These are phyloP conservation scores for Lunularia cruciata DNA, from an alignment of 225 moss, liverwort and hornwort genomes.

Conservation along the genomic window DNA sequence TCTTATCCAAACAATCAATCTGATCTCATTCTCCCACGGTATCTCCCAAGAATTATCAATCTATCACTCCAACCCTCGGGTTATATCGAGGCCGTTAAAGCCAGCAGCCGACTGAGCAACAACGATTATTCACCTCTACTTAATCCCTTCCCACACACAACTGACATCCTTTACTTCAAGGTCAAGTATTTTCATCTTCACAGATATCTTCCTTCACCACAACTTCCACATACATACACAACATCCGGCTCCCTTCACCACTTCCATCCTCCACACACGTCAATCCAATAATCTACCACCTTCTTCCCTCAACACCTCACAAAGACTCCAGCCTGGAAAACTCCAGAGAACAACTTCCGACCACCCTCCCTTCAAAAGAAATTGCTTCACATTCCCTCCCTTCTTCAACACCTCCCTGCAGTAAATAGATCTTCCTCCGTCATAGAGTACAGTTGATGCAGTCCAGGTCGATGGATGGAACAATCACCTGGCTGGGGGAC, in stretches of 20 bases:
- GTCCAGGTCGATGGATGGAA: conserved; percentile 41
- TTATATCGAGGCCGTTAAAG: conserved; percentile 15
- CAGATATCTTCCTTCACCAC: conserved; percentile 39
- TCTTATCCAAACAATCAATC: conserved; percentile 44
- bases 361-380: conserved; percentile 42
- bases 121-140: conserved; percentile 37
- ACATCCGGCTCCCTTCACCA: conserved; percentile 50
- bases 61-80: conserved; percentile 33
- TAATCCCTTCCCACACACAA: conserved; percentile 44
- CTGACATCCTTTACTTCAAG: conserved; percentile 48
- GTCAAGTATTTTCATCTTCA: conserved; percentile 37
- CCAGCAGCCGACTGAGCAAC: conserved; percentile 23
- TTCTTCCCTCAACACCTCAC: conserved; percentile 39
- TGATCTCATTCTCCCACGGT: conserved; percentile 33
- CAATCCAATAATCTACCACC: conserved; percentile 32
- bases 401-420: conserved; percentile 38
- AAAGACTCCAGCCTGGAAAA: conserved; percentile 40
- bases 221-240: conserved; percentile 36
- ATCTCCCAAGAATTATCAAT: conserved; percentile 32
- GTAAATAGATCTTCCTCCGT: conserved; percentile 34
- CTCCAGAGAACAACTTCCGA: conserved; percentile 24
- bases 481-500: conserved; percentile 88
- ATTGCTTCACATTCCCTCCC: conserved; percentile 34
- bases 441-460: conserved; percentile 40
- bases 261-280: conserved; percentile 40